Percentiles rank a stretch among this genome's conserved stretches.
These are phyloP conservation scores for Cladosporium sp. DNA, from an alignment of 2,329 filamentous ascomycete genomes.

Conservation along the genomic window DNA sequence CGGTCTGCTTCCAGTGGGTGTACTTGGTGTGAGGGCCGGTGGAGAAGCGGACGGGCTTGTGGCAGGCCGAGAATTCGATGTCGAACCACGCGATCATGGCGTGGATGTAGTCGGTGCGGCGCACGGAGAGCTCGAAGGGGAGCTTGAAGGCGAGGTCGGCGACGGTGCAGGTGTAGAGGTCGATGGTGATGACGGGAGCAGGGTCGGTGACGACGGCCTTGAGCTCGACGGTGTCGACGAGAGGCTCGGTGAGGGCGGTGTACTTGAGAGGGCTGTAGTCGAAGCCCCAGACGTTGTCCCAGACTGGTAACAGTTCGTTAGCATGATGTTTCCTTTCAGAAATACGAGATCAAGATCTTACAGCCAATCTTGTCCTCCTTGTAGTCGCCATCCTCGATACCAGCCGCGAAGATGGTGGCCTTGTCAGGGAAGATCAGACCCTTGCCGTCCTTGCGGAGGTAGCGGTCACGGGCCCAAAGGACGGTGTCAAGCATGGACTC, in stretches of 20 bases:
- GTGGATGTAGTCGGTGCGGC: conserved; percentile 93
- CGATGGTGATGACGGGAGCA: conserved; percentile 75
- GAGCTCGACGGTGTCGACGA: conserved; percentile 96
- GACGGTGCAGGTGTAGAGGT: conserved; percentile 75
- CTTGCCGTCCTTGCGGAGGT: conserved; percentile 71
- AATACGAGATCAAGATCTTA: conserved; percentile 48
- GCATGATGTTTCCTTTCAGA: conserved; percentile 17
- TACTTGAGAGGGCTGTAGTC: conserved; percentile 92
- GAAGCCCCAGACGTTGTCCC: conserved; percentile 99
- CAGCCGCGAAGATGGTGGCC: conserved; percentile 93
- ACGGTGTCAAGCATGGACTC: conserved; percentile 99
- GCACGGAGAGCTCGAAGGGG: conserved; percentile 70
- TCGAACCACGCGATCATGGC: conserved; percentile 98
- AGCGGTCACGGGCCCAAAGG: conserved; percentile 90
- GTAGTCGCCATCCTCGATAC: conserved; percentile 98
- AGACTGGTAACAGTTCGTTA: conserved; percentile 58
- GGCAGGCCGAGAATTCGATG: conserved; percentile 96
- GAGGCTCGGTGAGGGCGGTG: conserved; percentile 88
- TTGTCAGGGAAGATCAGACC: conserved; percentile 94
- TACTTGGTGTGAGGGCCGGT: conserved; percentile 98
- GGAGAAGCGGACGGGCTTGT: conserved; percentile 95
- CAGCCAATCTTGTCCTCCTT: conserved; percentile 99
- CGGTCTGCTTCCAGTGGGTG: conserved; percentile 99
- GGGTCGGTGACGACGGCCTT: conserved; percentile 97
- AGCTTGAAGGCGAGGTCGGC: conserved; percentile 79